Base-by-base conservation (phyloP, 768 basidiomycete species). In the Coprinellus aureogranulatus region DNA sequence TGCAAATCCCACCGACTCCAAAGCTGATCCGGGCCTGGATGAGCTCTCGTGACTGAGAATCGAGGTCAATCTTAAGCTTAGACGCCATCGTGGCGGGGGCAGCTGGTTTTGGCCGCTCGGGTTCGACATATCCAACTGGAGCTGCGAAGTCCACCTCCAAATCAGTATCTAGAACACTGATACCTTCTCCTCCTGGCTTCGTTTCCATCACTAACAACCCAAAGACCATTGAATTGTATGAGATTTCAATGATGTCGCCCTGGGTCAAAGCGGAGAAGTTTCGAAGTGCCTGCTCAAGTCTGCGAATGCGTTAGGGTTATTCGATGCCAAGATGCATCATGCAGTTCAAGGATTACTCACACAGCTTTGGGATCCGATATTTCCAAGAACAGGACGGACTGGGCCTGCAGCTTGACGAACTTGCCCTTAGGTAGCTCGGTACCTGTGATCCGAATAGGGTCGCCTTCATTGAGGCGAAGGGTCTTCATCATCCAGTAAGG, bases 401-500 rank as follows among this genome's bases (percentile, higher is more conserved):
- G 97, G 5, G 97, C 91, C 73, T 99, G 97, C 46, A 99, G 78
- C 73, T 99, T 99, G 68, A 99, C 91, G 53, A 95, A 79, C 73
- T 94, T 94, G 60, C 96, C 97, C 72, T 98, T 98, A 0, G 86
- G 86, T 16, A 98, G 80, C 59, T 89, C 86, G 1, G 89, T 81
- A 8, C 96, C 94, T 4, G 89, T 94, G 53, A 98, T 87, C 44
- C 94, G 87, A 59, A 99, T 91, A 11, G 93, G 86, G 75, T 98
- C 97, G 12, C 97, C 97, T 73, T 99, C 97, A 55, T 87, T 88
- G 26, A 99, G 75, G 26, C 92, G 85, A 20, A 99, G 77, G 4
- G 93, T 94, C 76, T 90, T 94, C 96, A 99, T 99, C 92, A 99
- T 96, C 97, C 97, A 99, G 64, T 94, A 90, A 0, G 97, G 97